Percentiles rank a stretch among this genome's conserved stretches.
Evolutionary conservation across 805 yeast genomes (phyloP).

Genomic region (Naumovozyma dairenensis): DNA sequence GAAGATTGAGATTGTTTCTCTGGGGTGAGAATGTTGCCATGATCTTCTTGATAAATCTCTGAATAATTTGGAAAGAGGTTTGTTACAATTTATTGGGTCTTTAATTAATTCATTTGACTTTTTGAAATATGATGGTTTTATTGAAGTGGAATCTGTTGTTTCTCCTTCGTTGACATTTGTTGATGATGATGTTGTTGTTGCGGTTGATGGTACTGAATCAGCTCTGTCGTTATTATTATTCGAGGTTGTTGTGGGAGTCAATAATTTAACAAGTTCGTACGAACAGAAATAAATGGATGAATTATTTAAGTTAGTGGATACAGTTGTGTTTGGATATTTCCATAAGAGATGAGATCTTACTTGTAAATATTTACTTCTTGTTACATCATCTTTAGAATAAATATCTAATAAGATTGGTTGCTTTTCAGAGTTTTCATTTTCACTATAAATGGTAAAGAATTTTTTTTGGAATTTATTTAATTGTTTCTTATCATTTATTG

Average conservation of each 20-base stretch:
- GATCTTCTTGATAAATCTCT: constrained; percentile 86
- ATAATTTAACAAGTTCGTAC: constrained; percentile 41
- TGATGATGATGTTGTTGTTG: constrained; percentile 8
- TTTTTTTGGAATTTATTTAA: constrained; percentile 31
- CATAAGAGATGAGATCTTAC: constrained; percentile 82
- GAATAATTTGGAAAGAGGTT: constrained; percentile 56
- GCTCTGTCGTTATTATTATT: background rate
- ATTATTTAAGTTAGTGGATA: constrained; percentile 67
- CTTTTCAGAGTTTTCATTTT: constrained; percentile 32
- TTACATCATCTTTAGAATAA: constrained; percentile 58
- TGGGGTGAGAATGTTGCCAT: constrained; percentile 63
- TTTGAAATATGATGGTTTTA: constrained; percentile 26
- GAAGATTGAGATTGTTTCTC: constrained; percentile 59
- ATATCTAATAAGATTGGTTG: constrained; percentile 50
- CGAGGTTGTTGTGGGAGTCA: constrained; percentile 22
- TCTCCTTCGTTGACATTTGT: background rate
- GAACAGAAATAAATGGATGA: constrained; percentile 63
- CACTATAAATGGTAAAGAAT: constrained; percentile 58
- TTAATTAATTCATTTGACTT: constrained; percentile 16
- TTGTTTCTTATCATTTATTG: constrained; percentile 61
- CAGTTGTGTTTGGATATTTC: constrained; percentile 71
- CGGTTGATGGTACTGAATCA: background rate
- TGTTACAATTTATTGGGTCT: constrained; percentile 27
- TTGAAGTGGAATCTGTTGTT: constrained; percentile 10
- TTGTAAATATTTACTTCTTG: constrained; percentile 59